Conservation (phyloP, 208 protist genomes). For the Trypanosoma scelopori region DNA sequence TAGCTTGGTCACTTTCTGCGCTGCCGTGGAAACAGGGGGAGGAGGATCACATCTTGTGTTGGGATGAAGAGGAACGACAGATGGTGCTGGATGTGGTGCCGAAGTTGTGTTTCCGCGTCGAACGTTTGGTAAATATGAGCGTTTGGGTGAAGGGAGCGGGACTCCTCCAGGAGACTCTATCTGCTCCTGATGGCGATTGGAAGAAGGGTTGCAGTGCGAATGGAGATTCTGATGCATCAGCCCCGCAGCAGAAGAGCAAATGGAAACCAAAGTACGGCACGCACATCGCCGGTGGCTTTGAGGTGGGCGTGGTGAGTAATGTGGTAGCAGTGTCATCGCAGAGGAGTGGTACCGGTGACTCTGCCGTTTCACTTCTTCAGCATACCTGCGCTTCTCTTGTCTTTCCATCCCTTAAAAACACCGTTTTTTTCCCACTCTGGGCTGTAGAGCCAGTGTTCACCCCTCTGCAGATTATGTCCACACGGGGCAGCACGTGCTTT, state of each 20-base stretch:
- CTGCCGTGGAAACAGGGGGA: conserved; percentile 54
- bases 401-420: conserved; percentile 65
- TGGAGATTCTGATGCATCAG: neutral
- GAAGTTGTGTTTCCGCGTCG: conserved; percentile 38
- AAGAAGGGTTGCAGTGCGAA: neutral
- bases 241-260: conserved; percentile 15
- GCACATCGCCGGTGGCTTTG: conserved; percentile 42
- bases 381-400: conserved; percentile 38
- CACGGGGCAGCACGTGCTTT: conserved; percentile 44
- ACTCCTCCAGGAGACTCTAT: conserved; percentile 34
- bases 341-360: neutral
- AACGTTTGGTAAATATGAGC: conserved; percentile 59
- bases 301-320: conserved; percentile 69
- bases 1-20: conserved; percentile 54
- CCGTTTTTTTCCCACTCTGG: conserved; percentile 57
- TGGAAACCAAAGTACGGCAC: conserved; percentile 77
- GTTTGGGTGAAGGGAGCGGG: conserved; percentile 47
- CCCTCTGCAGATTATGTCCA: conserved; percentile 44
- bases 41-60: conserved; percentile 50
- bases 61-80: conserved; percentile 31
- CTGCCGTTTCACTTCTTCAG: conserved; percentile 31
- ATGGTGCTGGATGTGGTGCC: conserved; percentile 12
- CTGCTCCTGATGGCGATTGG: neutral
- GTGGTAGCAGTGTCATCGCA: conserved; percentile 21
- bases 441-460: conserved; percentile 71